These are phyloP conservation scores for Apodospora peruviana DNA, from an alignment of 495 filamentous ascomycete species.

Conservation along the genomic window DNA sequence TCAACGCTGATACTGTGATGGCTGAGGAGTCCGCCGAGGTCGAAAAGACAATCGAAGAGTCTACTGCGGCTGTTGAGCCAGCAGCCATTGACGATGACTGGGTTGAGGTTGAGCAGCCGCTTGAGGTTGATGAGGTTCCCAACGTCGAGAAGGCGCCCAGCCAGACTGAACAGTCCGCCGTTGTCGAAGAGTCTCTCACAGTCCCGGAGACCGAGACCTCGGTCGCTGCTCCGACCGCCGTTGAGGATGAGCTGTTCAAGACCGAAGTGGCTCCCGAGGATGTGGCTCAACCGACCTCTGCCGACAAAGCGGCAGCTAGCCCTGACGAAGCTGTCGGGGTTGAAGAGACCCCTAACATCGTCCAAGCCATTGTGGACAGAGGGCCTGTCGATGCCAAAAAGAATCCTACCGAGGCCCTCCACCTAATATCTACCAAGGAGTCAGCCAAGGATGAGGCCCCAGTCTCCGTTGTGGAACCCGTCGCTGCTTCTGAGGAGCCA, in stretches of 20 bases:
- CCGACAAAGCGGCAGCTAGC: not conserved
- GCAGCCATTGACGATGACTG: not conserved
- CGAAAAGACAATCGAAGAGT: not conserved
- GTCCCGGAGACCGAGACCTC: too few species aligned
- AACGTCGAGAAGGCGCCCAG: not conserved
- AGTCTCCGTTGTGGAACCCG: too few species aligned
- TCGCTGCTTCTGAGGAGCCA: slow-evolving; percentile 3
- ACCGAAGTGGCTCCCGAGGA: too few species aligned
- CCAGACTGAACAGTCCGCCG: too few species aligned
- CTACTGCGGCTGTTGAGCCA: not conserved
- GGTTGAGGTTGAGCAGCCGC: not conserved
- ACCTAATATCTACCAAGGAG: not conserved
- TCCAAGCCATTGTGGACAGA: too few species aligned
- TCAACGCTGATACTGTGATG: too few species aligned
- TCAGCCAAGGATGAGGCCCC: not conserved
- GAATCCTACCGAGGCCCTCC: too few species aligned
- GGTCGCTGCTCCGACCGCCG: too few species aligned
- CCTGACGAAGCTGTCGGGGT: not conserved
- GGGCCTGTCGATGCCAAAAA: too few species aligned
- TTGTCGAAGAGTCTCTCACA: too few species aligned
- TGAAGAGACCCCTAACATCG: not conserved
- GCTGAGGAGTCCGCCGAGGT: not conserved
- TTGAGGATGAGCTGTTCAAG: too few species aligned
- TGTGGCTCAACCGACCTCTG: too few species aligned
- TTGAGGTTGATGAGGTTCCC: not conserved